Base-by-base conservation (phyloP, 2,329 filamentous ascomycete genomes). In the Ceratocystis papillata region DNA sequence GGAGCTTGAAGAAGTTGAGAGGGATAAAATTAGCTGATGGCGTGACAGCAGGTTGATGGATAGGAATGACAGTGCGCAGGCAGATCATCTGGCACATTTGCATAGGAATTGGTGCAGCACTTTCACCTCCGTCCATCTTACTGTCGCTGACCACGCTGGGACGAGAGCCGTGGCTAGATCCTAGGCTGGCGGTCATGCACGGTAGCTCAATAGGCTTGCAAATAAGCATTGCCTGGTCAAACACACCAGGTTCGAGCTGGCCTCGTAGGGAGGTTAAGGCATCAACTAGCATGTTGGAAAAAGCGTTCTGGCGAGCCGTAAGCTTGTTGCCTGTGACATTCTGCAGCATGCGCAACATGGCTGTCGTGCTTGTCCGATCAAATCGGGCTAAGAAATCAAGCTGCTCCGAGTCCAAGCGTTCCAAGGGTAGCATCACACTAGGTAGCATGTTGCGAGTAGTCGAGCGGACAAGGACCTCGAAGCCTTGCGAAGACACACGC, bases 1-100 rank as follows among this genome's bases (percentile, higher is more conserved):
- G 84, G 6, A 81, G 77, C 69, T 83, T 84, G 76, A 89, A 88
- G 69, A 89, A 84, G 57, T 76, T 80, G 37, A 88, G 75, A 0
- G 87, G 85, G 1, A 81, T 78, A 69, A 87, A 87, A 65, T 80
- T 78, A 71, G 83, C 81, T 33, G 79, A 78, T 1, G 80, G 75
- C 25, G 80, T 79, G 1, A 76, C 75, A 7, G 82, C 73, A 15
- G 33, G 55, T 17, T 65, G 63, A 69, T 87, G 83, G 33, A 88
- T 83, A 1, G 83, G 83, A 20, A 86, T 80, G 53, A 88, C 80
- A 17, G 85, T 75, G 59, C 80, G 80, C 72, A 88, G 83, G n/a
- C 81, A 74, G 41, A 85, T 77, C 70, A 85, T 73, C 57, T 67
- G 1, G 72, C 66, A 67, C 20, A 46, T 65, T 17, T 64, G 50